Conservation (phyloP, 2,329 filamentous ascomycete genomes). For the Aspergillus uvarum region DNA sequence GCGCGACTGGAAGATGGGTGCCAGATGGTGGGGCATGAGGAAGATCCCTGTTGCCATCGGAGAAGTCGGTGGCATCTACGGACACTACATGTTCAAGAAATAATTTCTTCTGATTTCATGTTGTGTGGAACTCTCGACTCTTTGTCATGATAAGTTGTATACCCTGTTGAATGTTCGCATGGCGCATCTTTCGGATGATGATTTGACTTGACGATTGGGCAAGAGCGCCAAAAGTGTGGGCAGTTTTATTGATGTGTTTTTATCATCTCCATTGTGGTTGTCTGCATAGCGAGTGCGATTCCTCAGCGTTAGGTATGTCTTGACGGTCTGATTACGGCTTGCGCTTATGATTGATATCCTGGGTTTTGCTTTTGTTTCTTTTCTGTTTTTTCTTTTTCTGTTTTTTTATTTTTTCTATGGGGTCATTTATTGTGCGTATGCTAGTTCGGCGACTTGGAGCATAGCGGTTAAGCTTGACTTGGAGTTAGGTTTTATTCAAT, state of each 20-base stretch:
- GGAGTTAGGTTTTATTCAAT: background rate
- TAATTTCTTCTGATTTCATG: constrained; percentile 29
- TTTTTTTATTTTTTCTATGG: too few relatives aligned
- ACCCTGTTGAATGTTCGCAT: constrained; percentile 14
- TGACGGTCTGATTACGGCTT: constrained; percentile 10
- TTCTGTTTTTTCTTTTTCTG: too few relatives aligned
- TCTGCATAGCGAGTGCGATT: constrained; percentile 24
- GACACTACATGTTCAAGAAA: constrained; percentile 60
- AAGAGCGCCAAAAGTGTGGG: constrained; percentile 8
- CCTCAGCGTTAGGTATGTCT: constrained; percentile 14
- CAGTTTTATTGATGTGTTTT: constrained; percentile 9
- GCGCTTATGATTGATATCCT: constrained; percentile 11
- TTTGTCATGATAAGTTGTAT: constrained; percentile 16
- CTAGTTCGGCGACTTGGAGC: background rate
- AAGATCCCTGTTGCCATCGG: constrained; percentile 59
- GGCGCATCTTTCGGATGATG: background rate
- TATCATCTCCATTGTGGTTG: constrained; percentile 14
- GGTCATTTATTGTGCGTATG: background rate
- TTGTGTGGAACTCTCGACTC: background rate
- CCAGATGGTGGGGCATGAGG: constrained; percentile 79
- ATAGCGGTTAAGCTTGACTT: background rate
- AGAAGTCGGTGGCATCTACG: constrained; percentile 60
- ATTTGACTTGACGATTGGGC: background rate
- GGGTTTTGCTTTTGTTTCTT: background rate
- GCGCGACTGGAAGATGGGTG: constrained; percentile 79